Percentiles rank a stretch among this genome's conserved stretches.
phyloP scores from a whole-genome alignment of 129 eudicot species.

The Cynara cardunculus region DNA sequence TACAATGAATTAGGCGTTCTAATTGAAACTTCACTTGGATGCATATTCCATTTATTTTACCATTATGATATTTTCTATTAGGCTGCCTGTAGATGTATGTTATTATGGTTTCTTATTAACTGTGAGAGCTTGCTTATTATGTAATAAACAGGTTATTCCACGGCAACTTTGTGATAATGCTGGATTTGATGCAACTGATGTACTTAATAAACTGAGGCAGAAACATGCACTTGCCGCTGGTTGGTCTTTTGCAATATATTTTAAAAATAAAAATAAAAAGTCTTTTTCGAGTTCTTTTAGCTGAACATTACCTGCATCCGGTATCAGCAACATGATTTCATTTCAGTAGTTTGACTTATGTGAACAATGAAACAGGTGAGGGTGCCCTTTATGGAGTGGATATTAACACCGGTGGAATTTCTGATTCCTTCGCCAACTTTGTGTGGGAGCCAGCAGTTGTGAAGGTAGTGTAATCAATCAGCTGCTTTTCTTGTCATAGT shows the following conservation, averaged over 20 bases:
- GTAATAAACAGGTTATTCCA: conserved; percentile 65
- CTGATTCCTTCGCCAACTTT: conserved; percentile 88
- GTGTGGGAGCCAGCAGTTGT: conserved; percentile 99
- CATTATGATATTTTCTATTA: neutral
- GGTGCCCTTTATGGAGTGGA: conserved; percentile 97
- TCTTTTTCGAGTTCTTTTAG: neutral
- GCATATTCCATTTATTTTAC: neutral
- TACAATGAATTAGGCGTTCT: neutral
- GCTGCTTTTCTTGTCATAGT: neutral
- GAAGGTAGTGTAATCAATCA: conserved; percentile 43
- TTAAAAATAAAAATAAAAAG: no score
- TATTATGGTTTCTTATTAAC: neutral
- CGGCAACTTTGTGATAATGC: conserved; percentile 95
- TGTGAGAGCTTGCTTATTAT: neutral
- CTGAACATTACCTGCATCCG: neutral
- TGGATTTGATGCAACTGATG: conserved; percentile 98
- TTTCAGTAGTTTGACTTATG: neutral
- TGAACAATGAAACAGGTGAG: conserved; percentile 52
- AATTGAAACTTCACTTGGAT: neutral
- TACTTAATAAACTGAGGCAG: conserved; percentile 87
- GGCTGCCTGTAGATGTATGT: neutral
- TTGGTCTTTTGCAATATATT: conserved; percentile 23
- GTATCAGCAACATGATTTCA: neutral
- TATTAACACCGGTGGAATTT: conserved; percentile 93
- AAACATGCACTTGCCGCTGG: conserved; percentile 89